Evolutionary conservation across 176 grass and related monocot species (phyloP).

Genomic region (Bonia amplexicaulis): DNA sequence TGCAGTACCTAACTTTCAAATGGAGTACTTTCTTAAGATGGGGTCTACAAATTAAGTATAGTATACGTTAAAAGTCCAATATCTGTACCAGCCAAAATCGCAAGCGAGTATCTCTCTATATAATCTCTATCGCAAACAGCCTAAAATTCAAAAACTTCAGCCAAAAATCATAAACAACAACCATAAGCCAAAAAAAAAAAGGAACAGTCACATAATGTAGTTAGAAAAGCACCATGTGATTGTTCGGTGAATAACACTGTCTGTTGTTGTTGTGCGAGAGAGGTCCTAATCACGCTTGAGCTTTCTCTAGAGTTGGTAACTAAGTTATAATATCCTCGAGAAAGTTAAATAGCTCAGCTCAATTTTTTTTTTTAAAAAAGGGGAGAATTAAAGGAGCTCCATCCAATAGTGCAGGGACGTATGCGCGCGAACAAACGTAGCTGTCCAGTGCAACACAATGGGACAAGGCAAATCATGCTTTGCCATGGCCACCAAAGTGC

Average conservation of each 20-base stretch:
- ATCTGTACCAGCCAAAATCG: too few species aligned
- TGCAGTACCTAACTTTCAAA: too few species aligned
- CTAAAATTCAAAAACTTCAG: too few species aligned
- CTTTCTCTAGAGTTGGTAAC: background rate
- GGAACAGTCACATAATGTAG: too few species aligned
- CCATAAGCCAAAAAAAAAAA: too few species aligned
- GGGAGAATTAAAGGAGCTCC: background rate
- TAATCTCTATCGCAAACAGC: too few species aligned
- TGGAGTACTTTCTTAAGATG: too few species aligned
- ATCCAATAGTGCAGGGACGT: background rate
- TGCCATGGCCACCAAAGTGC: too few species aligned
- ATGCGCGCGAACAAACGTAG: background rate
- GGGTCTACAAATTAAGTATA: too few species aligned
- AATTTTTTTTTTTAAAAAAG: background rate
- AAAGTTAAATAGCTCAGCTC: background rate
- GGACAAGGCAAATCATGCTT: slow-evolving; percentile 11
- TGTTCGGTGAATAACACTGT: background rate
- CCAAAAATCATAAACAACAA: too few species aligned
- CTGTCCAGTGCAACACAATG: background rate
- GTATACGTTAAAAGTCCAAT: too few species aligned
- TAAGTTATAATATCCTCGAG: background rate
- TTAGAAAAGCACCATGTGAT: background rate
- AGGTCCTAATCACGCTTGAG: background rate
- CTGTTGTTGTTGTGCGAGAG: background rate
- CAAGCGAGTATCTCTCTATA: too few species aligned